These are phyloP conservation scores for Sarcodon aspratus DNA, from an alignment of 768 basidiomycete genomes.

Conservation along the genomic window DNA sequence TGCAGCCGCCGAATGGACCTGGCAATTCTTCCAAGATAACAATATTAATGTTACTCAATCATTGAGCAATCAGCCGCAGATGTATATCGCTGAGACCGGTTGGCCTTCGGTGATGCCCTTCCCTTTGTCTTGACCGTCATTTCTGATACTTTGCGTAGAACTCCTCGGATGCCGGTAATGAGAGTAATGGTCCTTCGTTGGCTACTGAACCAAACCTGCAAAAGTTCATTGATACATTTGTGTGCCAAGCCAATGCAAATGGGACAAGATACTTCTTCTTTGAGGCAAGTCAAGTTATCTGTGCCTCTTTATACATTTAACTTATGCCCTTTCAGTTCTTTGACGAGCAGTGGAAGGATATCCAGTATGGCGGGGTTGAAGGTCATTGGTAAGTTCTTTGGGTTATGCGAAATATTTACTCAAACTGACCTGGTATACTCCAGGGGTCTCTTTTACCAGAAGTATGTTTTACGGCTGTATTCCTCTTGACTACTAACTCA, in stretches of 20 bases:
- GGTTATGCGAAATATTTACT: neutral
- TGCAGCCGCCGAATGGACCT: conserved; percentile 72
- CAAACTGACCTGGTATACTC: conserved; percentile 17
- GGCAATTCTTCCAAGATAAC: conserved; percentile 59
- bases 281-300: conserved; percentile 32
- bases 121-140: neutral
- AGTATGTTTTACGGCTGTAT: conserved; percentile 25
- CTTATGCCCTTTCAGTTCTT: conserved; percentile 35
- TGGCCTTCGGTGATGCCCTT: conserved; percentile 56
- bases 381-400: conserved; percentile 11
- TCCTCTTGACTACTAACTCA: neutral
- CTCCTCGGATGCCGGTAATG: conserved; percentile 46
- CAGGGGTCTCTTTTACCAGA: conserved; percentile 58
- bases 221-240: conserved; percentile 76
- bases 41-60: conserved; percentile 45
- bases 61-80: conserved; percentile 60
- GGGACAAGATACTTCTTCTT: conserved; percentile 85
- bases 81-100: conserved; percentile 94
- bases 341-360: conserved; percentile 78
- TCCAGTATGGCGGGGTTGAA: conserved; percentile 72
- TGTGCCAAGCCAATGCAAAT: conserved; percentile 78
- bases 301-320: conserved; percentile 1
- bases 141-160: conserved; percentile 6
- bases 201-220: conserved; percentile 60
- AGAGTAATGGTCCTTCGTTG: conserved; percentile 54